Percentiles rank a stretch among this genome's conserved stretches.
Evolutionary conservation across 768 basidiomycete species (phyloP).

Genomic region (Trametes gibbosa): DNA sequence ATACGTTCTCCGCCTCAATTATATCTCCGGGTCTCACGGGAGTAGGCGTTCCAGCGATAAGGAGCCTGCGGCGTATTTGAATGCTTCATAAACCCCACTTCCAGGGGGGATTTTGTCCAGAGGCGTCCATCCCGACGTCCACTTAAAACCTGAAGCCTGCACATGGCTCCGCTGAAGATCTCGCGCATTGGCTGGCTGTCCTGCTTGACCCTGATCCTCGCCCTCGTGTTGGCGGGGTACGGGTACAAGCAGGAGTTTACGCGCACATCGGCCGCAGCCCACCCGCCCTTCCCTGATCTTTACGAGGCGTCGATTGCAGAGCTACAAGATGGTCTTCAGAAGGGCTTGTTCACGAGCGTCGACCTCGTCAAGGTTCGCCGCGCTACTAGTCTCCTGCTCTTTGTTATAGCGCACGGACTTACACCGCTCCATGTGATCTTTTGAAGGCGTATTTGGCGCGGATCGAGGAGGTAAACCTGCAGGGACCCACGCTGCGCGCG

Average conservation of each 20-base stretch:
- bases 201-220: background rate
- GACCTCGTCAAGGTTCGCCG: constrained; percentile 56
- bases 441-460: constrained; percentile 59
- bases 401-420: background rate
- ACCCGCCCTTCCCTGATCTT: constrained; percentile 43
- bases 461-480: constrained; percentile 63
- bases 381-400: background rate
- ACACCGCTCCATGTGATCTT: too few relatives aligned
- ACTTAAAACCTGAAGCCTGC: background rate
- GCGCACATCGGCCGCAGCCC: background rate
- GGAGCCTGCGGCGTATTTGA: background rate
- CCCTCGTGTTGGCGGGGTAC: constrained; percentile 1
- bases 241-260: background rate
- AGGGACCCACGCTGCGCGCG: constrained; percentile 54
- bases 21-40: background rate
- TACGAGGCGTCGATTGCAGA: constrained; percentile 59
- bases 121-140: background rate
- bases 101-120: background rate
- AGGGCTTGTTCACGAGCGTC: constrained; percentile 52
- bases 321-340: constrained; percentile 46
- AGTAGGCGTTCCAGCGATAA: background rate
- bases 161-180: background rate
- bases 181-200: constrained; percentile 2
- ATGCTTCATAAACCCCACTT: background rate
- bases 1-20: background rate